Percentiles rank a stretch among this genome's conserved stretches.
Conservation (phyloP, 805 yeast genomes). For the Lipomyces anomalus region DNA sequence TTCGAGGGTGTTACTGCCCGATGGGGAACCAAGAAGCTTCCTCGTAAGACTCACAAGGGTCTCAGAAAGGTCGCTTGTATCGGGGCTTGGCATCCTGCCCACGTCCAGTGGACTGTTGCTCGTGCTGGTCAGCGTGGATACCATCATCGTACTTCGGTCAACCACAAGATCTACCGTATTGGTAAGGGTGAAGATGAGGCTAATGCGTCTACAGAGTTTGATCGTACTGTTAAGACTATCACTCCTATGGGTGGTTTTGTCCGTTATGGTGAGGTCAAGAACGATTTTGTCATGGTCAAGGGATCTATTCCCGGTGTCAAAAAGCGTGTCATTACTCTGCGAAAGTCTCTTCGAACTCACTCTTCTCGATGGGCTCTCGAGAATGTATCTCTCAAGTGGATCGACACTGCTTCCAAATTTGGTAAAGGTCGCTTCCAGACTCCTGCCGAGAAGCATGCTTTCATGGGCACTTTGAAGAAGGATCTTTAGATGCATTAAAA, state of each 20-base stretch:
- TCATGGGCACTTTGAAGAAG: slow-evolving; percentile 95
- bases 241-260: slow-evolving; percentile 99
- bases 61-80: slow-evolving; percentile 99
- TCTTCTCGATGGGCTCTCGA: slow-evolving; percentile 97
- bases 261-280: slow-evolving; percentile 96
- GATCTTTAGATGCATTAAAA: slow-evolving; percentile 10
- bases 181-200: slow-evolving; percentile 95
- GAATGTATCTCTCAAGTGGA: slow-evolving; percentile 97
- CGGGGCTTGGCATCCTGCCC: slow-evolving; percentile 99
- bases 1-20: slow-evolving; percentile 99
- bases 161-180: slow-evolving; percentile 99
- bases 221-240: slow-evolving; percentile 99
- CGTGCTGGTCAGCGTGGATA: slow-evolving; percentile 99
- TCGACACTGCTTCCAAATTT: slow-evolving; percentile 99
- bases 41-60: slow-evolving; percentile 99
- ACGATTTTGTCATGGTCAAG: slow-evolving; percentile 95
- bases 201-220: slow-evolving; percentile 93
- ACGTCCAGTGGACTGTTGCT: slow-evolving; percentile 99
- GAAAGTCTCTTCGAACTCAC: slow-evolving; percentile 97
- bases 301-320: slow-evolving; percentile 99
- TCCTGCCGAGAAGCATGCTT: slow-evolving; percentile 99
- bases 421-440: slow-evolving; percentile 99
- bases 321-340: slow-evolving; percentile 98
- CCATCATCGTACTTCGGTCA: slow-evolving; percentile 99
- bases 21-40: slow-evolving; percentile 99